These are phyloP conservation scores for Wickerhamiella dianesei DNA, from an alignment of 805 yeast species.

Conservation along the genomic window DNA sequence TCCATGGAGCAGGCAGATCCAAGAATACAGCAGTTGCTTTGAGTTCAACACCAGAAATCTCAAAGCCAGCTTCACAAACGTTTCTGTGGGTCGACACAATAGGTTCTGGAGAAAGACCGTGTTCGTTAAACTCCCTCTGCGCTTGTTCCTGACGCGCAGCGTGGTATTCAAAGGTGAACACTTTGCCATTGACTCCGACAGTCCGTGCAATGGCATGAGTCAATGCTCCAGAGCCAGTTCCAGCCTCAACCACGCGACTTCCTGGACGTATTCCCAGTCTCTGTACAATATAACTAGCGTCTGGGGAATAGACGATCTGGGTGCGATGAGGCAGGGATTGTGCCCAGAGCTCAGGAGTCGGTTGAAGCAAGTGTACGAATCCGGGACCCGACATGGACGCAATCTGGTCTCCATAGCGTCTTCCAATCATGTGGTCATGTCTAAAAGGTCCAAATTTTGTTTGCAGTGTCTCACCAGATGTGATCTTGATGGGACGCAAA, in stretches of 20 bases:
- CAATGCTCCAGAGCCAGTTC: constrained; percentile 94
- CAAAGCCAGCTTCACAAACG: constrained; percentile 80
- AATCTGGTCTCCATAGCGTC: constrained; percentile 73
- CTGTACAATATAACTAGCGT: constrained; percentile 80
- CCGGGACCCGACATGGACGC: constrained; percentile 52
- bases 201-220: constrained; percentile 86
- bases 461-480: constrained; percentile 48
- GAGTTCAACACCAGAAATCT: constrained; percentile 13
- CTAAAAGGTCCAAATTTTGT: constrained; percentile 84
- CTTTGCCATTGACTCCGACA: constrained; percentile 39
- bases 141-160: constrained; percentile 75
- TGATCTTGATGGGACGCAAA: constrained; percentile 59
- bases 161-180: constrained; percentile 87
- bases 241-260: constrained; percentile 81
- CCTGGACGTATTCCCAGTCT: constrained; percentile 63
- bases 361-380: constrained; percentile 75
- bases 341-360: constrained; percentile 94
- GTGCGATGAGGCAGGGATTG: constrained; percentile 93
- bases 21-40: constrained; percentile 65
- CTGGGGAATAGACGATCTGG: constrained; percentile 94
- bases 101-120: constrained; percentile 36
- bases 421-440: constrained; percentile 73
- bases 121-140: constrained; percentile 55
- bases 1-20: constrained; percentile 96
- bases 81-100: constrained; percentile 80